Conservation (phyloP, 495 filamentous ascomycete species). For the Tuber brumale region DNA sequence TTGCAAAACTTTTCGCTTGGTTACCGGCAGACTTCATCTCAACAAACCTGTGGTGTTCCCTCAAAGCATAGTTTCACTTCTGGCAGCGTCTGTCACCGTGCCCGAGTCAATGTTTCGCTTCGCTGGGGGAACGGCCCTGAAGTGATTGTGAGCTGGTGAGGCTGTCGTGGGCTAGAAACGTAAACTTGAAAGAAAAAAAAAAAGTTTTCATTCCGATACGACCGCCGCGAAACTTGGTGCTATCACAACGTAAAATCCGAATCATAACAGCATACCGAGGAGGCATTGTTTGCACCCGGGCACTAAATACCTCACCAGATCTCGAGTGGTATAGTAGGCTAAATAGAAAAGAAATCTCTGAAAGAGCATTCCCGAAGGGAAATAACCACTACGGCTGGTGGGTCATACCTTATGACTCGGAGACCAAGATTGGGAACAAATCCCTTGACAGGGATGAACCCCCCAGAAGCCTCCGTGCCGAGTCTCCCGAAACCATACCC, state of each 20-base stretch:
- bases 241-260: not conserved
- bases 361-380: not conserved
- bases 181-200: not conserved
- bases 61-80: not conserved
- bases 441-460: not conserved
- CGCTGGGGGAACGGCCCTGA: fast-evolving
- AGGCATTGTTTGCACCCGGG: not conserved
- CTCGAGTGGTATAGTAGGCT: not conserved
- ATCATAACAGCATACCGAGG: not conserved
- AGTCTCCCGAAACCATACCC: not conserved
- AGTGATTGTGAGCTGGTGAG: not conserved
- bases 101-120: not conserved
- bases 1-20: no score
- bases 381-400: fast-evolving
- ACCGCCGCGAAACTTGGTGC: not conserved
- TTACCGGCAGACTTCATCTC: no score
- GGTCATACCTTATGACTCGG: not conserved
- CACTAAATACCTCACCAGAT: not conserved
- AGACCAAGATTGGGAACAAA: not conserved
- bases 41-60: no score
- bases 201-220: no score
- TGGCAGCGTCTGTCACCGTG: not conserved
- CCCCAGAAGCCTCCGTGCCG: not conserved
- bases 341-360: not conserved
- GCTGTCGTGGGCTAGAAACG: not conserved